phyloP scores from a whole-genome alignment of 345 rosid species.

The Brassica rapa region DNA sequence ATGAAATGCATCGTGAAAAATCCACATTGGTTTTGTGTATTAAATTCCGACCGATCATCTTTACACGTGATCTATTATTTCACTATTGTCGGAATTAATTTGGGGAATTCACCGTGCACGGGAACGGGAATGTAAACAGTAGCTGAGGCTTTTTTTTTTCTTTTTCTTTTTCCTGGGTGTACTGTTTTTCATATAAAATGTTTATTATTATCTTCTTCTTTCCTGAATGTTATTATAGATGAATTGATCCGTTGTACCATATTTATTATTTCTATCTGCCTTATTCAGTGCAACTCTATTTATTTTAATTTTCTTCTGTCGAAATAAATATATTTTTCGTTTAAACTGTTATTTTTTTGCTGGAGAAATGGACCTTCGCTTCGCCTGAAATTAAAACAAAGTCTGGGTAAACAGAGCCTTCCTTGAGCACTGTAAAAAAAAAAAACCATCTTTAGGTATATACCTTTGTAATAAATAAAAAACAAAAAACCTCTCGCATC shows the following conservation, averaged over 20 bases:
- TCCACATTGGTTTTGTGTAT: background rate
- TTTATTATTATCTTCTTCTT: background rate
- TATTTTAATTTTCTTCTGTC: background rate
- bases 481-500: background rate
- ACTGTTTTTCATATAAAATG: background rate
- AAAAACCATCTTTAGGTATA: too few relatives aligned
- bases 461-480: too few relatives aligned
- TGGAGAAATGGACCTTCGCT: constrained; percentile 41
- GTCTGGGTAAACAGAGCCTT: too few relatives aligned
- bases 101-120: constrained; percentile 35
- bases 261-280: constrained; percentile 18
- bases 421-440: too few relatives aligned
- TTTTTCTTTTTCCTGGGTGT: background rate
- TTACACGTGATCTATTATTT: constrained; percentile 31
- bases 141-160: constrained; percentile 30
- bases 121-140: constrained; percentile 27
- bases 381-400: constrained; percentile 39
- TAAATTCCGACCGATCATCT: constrained; percentile 24
- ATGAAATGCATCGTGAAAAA: background rate
- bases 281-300: constrained; percentile 25
- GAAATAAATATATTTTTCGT: background rate
- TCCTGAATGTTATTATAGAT: background rate
- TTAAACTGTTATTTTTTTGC: background rate
- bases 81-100: constrained; percentile 30
- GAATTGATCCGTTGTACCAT: constrained; percentile 31